Conservation (phyloP, 768 basidiomycete species). For the Termitomyces eurrhizus region DNA sequence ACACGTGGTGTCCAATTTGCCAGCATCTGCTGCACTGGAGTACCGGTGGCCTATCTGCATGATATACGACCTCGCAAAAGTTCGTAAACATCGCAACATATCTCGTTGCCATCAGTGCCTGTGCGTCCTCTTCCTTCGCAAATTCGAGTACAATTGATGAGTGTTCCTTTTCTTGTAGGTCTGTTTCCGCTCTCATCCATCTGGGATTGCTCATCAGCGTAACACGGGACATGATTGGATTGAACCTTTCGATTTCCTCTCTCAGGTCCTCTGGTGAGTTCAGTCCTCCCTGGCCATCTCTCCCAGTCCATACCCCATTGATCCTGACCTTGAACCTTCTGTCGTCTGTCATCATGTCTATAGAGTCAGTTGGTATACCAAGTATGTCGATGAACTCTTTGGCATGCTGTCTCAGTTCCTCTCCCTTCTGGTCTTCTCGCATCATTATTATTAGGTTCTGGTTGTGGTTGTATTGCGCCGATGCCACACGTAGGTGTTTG, state of each 20-base stretch:
- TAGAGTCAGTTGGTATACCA: constrained; percentile 3
- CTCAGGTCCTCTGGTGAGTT: not conserved
- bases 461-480: constrained; percentile 7
- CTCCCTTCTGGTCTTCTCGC: constrained; percentile 15
- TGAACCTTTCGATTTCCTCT: not conserved
- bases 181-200: not conserved
- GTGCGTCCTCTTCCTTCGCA: too few relatives aligned
- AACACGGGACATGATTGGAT: not conserved
- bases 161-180: not conserved
- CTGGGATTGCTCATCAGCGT: not conserved
- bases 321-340: constrained; percentile 19
- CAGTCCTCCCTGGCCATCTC: not conserved
- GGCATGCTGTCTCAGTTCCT: constrained; percentile 11
- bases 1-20: not conserved
- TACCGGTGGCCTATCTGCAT: too few relatives aligned
- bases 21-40: too few relatives aligned
- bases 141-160: too few relatives aligned
- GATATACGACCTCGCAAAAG: too few relatives aligned
- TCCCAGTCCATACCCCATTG: not conserved
- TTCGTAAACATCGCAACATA: too few relatives aligned
- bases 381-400: not conserved
- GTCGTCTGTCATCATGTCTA: constrained; percentile 14
- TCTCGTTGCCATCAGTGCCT: too few relatives aligned
- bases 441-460: constrained; percentile 17
- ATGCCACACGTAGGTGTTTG: too few relatives aligned